A percentile compares a stretch with the other conserved stretches of the same genome.
Evolutionary conservation across 2,329 filamentous ascomycete species (phyloP).

Genomic region (Penicillium sp.): DNA sequence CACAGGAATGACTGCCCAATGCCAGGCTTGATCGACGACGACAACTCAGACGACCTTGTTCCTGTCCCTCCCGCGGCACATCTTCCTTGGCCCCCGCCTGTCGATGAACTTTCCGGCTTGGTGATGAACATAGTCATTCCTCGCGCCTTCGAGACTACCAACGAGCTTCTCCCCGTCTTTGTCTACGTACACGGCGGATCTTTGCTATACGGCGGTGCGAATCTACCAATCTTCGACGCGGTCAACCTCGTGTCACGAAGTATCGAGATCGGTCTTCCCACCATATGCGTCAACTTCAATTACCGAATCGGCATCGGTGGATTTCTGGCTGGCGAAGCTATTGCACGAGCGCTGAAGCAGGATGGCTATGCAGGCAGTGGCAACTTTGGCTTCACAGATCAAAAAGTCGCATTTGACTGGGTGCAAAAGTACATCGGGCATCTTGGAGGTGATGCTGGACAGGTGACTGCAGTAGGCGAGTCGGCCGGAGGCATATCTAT

Average conservation of each 20-base stretch:
- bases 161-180: conserved; percentile 21
- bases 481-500: conserved; percentile 32
- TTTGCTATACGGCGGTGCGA: conserved; percentile 29
- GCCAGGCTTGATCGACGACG: conserved; percentile 18
- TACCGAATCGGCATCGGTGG: conserved; percentile 31
- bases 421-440: conserved; percentile 34
- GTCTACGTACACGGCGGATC: conserved; percentile 31
- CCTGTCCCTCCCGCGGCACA: conserved; percentile 25
- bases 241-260: conserved; percentile 29
- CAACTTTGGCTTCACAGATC: conserved; percentile 46
- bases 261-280: conserved; percentile 22
- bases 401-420: conserved; percentile 37
- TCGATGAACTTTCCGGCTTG: conserved; percentile 25
- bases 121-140: conserved; percentile 31
- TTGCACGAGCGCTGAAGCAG: conserved; percentile 17
- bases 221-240: conserved; percentile 28
- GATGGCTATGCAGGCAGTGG: conserved; percentile 26
- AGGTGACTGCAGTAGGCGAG: conserved; percentile 33
- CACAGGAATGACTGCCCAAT: conserved; percentile 25
- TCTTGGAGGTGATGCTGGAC: conserved; percentile 36
- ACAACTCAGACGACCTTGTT: conserved; percentile 25
- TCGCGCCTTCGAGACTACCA: neutral
- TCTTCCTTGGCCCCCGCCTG: conserved; percentile 6
- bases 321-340: conserved; percentile 22
- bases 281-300: conserved; percentile 30